Conservation (phyloP, 257 asterid genomes). For the Phtheirospermum japonicum region DNA sequence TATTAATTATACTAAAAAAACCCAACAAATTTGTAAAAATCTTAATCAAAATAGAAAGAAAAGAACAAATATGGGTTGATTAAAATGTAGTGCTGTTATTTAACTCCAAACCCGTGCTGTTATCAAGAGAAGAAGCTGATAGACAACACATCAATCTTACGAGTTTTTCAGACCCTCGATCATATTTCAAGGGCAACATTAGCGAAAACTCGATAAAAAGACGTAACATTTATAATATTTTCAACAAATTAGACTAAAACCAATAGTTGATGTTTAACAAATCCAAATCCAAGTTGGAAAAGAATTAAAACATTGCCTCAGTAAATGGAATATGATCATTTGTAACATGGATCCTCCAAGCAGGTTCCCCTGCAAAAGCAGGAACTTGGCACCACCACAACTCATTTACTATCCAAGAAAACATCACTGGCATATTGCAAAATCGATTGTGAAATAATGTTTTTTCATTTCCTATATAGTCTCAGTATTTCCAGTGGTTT, state of each 20-base stretch:
- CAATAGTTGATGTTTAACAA: too few species aligned
- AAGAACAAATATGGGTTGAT: too few species aligned
- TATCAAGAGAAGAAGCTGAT: constrained; percentile 22
- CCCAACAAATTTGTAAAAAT: too few species aligned
- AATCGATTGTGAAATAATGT: too few species aligned
- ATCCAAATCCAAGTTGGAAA: too few species aligned
- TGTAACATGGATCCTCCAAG: constrained; percentile 43
- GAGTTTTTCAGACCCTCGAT: constrained; percentile 51
- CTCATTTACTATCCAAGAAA: constrained; percentile 51
- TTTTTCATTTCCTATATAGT: too few species aligned
- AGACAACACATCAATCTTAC: constrained; percentile 27
- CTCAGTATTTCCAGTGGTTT: constrained; percentile 30
- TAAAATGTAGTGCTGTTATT: not conserved
- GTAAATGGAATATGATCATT: constrained; percentile 38
- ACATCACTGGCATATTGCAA: too few species aligned
- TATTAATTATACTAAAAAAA: too few species aligned
- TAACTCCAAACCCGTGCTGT: not conserved
- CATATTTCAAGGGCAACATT: constrained; percentile 29
- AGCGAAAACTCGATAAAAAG: constrained; percentile 54
- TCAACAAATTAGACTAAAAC: too few species aligned
- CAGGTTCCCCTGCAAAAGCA: constrained; percentile 55
- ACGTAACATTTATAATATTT: too few species aligned
- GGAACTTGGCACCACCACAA: constrained; percentile 45
- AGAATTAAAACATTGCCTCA: constrained; percentile 37
- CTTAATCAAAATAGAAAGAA: too few species aligned